Evolutionary conservation across 352 stramenopile species (phyloP).

Genomic region (Pythium phragmitis): DNA sequence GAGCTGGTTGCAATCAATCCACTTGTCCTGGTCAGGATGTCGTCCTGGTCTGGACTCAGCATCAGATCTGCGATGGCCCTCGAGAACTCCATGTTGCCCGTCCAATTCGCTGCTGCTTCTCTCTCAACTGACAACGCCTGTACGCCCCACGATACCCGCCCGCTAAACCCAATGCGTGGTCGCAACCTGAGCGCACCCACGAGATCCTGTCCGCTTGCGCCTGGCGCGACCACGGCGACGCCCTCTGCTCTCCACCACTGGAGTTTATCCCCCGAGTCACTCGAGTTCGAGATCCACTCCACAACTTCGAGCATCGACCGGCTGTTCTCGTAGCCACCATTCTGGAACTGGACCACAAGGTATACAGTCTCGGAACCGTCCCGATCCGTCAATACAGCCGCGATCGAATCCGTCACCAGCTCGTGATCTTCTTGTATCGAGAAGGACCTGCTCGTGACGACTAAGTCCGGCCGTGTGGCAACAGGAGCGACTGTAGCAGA

Average conservation of each 20-base stretch:
- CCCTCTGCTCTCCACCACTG: slow-evolving; percentile 19
- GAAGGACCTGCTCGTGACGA: slow-evolving; percentile 12
- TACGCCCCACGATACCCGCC: slow-evolving; percentile 8
- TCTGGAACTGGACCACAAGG: slow-evolving; percentile 31
- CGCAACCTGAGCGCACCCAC: slow-evolving; percentile 5
- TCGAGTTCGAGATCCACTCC: slow-evolving; percentile 5
- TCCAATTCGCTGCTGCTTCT: neutral
- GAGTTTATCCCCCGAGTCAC: neutral
- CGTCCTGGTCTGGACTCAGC: neutral
- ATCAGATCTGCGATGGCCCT: slow-evolving; percentile 1
- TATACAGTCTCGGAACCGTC: slow-evolving; percentile 39
- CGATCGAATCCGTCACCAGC: slow-evolving; percentile 25
- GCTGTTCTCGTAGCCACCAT: neutral
- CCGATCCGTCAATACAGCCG: slow-evolving; percentile 33
- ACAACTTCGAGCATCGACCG: slow-evolving; percentile 16
- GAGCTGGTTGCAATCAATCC: neutral
- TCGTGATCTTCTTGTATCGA: slow-evolving; percentile 31
- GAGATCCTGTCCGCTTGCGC: slow-evolving; percentile 1
- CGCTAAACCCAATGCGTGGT: slow-evolving; percentile 23
- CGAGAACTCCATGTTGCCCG: neutral
- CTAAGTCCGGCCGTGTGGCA: slow-evolving; percentile 29
- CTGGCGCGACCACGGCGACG: slow-evolving; percentile 8
- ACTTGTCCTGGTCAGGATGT: neutral
- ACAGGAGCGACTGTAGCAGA: slow-evolving; percentile 23
- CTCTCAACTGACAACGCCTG: slow-evolving; percentile 14